A percentile compares a stretch with the other conserved stretches of the same genome.
Evolutionary conservation across 352 stramenopile species (phyloP).

Genomic region (Phytopythium ostracodes): DNA sequence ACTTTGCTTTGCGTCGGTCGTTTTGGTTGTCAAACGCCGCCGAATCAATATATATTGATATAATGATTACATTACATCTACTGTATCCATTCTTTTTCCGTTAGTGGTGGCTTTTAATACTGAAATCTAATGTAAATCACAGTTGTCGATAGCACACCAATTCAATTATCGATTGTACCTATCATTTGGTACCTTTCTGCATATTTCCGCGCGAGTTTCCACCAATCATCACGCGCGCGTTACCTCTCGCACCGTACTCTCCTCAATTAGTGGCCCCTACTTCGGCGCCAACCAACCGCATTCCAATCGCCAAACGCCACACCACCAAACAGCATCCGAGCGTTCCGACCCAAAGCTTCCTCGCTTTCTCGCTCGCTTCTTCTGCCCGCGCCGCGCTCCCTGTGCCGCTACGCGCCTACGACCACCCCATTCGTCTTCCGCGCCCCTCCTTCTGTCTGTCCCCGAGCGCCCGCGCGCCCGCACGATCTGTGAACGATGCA

Average conservation of each 20-base stretch:
- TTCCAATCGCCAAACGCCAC: constrained; percentile 1
- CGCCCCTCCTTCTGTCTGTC: neutral
- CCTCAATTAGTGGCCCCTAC: neutral
- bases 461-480: neutral
- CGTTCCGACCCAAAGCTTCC: no score
- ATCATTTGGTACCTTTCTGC: neutral
- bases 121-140: no score
- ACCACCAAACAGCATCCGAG: constrained; percentile 4
- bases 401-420: neutral
- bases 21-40: no score
- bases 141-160: neutral
- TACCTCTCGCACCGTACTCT: neutral
- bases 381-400: neutral
- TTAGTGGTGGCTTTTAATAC: no score
- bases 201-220: neutral
- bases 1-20: no score
- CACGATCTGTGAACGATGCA: constrained; percentile 60
- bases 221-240: neutral
- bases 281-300: constrained; percentile 3
- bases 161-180: neutral
- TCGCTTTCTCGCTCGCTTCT: no score
- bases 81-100: no score
- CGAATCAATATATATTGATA: no score
- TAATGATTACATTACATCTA: no score
- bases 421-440: neutral